phyloP scores from a whole-genome alignment of 768 basidiomycete genomes.

The Collybiopsis luxurians region DNA sequence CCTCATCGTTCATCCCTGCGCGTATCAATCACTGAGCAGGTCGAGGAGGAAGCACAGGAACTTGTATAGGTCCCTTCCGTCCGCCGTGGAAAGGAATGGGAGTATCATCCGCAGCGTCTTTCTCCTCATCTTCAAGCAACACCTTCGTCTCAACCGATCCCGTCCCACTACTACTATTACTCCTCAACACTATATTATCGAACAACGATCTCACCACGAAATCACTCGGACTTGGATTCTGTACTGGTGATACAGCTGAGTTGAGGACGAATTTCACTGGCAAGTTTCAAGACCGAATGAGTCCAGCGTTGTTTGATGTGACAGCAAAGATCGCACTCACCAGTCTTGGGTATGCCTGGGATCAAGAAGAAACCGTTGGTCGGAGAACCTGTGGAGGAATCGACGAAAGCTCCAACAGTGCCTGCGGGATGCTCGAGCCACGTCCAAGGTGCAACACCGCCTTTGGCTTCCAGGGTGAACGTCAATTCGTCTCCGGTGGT shows the following conservation, averaged over 20 bases:
- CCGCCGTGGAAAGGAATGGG: neutral
- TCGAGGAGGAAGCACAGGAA: slow-evolving; percentile 1
- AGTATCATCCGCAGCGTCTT: neutral
- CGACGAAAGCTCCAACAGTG: slow-evolving; percentile 52
- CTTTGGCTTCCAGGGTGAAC: slow-evolving; percentile 50
- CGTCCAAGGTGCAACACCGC: slow-evolving; percentile 55
- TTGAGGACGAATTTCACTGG: slow-evolving; percentile 42
- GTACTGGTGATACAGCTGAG: slow-evolving; percentile 33
- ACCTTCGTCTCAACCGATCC: neutral
- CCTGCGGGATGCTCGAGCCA: slow-evolving; percentile 60
- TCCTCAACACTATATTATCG: slow-evolving; percentile 43
- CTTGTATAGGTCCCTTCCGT: neutral
- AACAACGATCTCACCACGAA: slow-evolving; percentile 53
- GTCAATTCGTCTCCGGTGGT: slow-evolving; percentile 30
- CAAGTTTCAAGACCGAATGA: neutral
- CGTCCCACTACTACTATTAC: neutral
- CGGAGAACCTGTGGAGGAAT: slow-evolving; percentile 36
- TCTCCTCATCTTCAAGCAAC: neutral
- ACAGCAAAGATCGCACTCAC: slow-evolving; percentile 28
- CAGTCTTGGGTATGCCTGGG: slow-evolving; percentile 49
- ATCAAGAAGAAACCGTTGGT: slow-evolving; percentile 55
- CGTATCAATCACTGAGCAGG: neutral
- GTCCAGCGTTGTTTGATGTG: neutral
- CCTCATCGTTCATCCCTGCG: no score
- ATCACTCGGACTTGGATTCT: slow-evolving; percentile 35